phyloP scores from a whole-genome alignment of 306 rosid genomes.

The Hippophae rhamnoides region DNA sequence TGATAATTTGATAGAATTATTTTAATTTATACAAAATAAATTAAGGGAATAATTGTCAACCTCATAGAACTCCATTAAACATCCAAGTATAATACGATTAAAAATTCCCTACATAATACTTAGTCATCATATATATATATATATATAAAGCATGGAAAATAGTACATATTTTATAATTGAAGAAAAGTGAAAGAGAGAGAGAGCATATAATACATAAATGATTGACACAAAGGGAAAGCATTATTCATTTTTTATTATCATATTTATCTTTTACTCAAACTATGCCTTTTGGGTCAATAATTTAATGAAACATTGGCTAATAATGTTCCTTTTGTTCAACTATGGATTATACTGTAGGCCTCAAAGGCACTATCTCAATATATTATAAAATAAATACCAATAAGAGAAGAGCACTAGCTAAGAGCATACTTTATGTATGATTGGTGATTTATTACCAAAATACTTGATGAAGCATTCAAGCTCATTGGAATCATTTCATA shows the following conservation, averaged over 20 bases:
- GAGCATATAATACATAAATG: constrained; percentile 26
- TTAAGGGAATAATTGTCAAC: not conserved
- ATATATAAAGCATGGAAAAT: constrained; percentile 18
- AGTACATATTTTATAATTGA: not conserved
- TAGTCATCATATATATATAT: not conserved
- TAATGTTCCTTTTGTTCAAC: constrained; percentile 2
- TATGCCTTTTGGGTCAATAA: constrained; percentile 4
- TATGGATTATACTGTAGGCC: not conserved
- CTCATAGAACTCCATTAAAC: constrained; percentile 9
- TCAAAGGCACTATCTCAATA: not conserved
- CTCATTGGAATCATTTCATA: not conserved
- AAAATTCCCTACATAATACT: not conserved
- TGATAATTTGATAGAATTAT: not conserved
- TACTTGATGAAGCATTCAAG: not conserved
- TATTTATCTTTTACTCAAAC: constrained; percentile 5
- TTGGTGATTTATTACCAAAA: not conserved
- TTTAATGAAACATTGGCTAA: constrained; percentile 5
- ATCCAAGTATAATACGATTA: not conserved
- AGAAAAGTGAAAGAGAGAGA: not conserved
- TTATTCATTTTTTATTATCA: constrained; percentile 20
- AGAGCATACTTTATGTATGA: not conserved
- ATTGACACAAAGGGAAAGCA: constrained; percentile 34
- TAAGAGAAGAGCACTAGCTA: not conserved
- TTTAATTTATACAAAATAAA: not conserved
- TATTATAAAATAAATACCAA: not conserved